Evolutionary conservation across 805 yeast species (phyloP), one percentile per base, ranked within the genome.

Genomic region (Candida insectorum): DNA sequence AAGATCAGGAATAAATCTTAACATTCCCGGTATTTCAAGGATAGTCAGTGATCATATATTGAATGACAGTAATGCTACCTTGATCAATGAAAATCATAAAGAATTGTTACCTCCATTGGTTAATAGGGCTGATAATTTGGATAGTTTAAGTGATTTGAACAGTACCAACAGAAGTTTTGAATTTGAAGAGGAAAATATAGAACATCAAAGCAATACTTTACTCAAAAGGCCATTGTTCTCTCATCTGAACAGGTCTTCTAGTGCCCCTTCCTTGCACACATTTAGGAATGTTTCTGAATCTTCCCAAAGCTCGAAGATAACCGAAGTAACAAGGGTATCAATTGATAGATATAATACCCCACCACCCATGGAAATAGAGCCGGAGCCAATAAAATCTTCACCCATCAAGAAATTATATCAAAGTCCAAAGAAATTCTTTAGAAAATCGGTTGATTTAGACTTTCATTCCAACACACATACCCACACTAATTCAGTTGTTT

Each of bases 241-340:
- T 16, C 37, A 45, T 9, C 52, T 51, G 56, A 48, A 43, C 36
- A 31, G 62, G 14, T 56, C 66, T 2, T 45, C 44, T 28, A 58
- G 67, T 44, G 71, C 70, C 3, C 71, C 71, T 7, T 62, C 71
- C 4, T 49, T 64, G 27, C 65, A 63, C 37, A 63, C 70, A 4
- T 63, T 51, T 41, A 49, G 69, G 26, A 48, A 58, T 25, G 30
- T 40, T 12, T 37, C 50, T 2, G 27, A 23, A 11, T 34, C 30
- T n/a, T 35, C 40, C 12, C 23, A 13, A 13, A 8, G 22, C 8
- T 21, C 32, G 4, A 16, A 29, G 12, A 24, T 6, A 6, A 18
- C 30, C 14, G 27, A 30, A 23, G 12, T 12, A 7, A 21, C 21
- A n/a, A 26, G 15, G 9, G 20, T 12, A 12, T 11, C 16, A n/a